phyloP scores from a whole-genome alignment of 2,329 filamentous ascomycete genomes.

The Lasiodiplodia sp. region DNA sequence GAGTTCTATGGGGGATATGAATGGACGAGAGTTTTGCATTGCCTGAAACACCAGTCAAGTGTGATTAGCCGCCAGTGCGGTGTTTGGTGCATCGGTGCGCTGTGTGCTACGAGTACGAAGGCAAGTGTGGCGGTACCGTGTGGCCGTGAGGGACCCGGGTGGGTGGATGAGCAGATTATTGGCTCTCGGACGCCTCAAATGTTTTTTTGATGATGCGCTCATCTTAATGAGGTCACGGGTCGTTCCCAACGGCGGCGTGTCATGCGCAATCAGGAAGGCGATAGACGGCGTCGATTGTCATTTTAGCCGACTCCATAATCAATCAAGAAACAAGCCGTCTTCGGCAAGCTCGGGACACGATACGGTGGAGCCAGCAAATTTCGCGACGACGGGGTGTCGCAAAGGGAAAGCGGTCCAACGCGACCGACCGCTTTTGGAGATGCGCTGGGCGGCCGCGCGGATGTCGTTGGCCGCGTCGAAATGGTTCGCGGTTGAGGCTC shows the following conservation, averaged over 20 bases:
- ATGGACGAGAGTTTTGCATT: constrained; percentile 28
- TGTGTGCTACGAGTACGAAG: not conserved
- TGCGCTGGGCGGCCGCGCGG: not conserved
- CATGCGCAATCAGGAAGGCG: constrained; percentile 17
- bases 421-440: not conserved
- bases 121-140: not conserved
- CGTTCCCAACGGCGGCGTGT: not conserved
- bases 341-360: constrained; percentile 20
- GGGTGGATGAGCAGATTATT: not conserved
- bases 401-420: constrained; percentile 4
- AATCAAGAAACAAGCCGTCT: constrained; percentile 21
- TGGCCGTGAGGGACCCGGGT: not conserved
- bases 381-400: constrained; percentile 21
- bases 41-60: constrained; percentile 11
- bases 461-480: not conserved
- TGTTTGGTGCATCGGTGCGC: not conserved
- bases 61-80: constrained; percentile 8
- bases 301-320: constrained; percentile 26
- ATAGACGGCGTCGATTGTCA: constrained; percentile 20
- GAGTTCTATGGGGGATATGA: constrained; percentile 25
- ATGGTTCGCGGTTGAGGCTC: constrained; percentile 15
- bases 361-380: constrained; percentile 25
- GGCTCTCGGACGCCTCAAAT: not conserved
- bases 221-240: constrained; percentile 23
- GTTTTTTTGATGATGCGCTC: constrained; percentile 12